These are phyloP conservation scores for Polychaeton citri DNA, from an alignment of 2,329 filamentous ascomycete genomes.

Conservation along the genomic window DNA sequence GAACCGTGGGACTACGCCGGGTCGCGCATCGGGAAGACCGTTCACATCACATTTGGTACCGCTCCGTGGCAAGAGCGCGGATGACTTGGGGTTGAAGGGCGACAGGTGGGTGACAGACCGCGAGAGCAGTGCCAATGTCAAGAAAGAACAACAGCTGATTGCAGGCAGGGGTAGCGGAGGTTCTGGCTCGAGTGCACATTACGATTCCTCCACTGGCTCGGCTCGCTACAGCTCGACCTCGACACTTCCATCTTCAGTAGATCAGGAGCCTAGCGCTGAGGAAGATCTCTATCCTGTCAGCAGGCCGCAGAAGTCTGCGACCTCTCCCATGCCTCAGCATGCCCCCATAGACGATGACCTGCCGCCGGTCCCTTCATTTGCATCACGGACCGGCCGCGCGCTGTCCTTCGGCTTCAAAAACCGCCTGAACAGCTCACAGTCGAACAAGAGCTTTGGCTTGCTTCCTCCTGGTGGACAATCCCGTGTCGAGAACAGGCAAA, in stretches of 20 bases:
- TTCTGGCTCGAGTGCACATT: slow-evolving; percentile 32
- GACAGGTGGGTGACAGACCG: slow-evolving; percentile 16
- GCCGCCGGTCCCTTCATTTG: slow-evolving; percentile 21
- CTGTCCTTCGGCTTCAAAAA: slow-evolving; percentile 37
- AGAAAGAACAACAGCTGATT: slow-evolving; percentile 25
- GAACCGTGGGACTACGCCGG: slow-evolving; percentile 12
- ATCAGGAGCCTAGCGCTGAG: slow-evolving; percentile 24
- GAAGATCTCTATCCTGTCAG: slow-evolving; percentile 18
- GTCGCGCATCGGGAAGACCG: slow-evolving; percentile 14
- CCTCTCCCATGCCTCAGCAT: slow-evolving; percentile 27
- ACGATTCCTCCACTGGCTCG: slow-evolving; percentile 29
- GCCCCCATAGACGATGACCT: slow-evolving; percentile 23
- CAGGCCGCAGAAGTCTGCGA: slow-evolving; percentile 19
- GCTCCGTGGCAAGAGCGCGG: slow-evolving; percentile 20
- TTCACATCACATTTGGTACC: slow-evolving; percentile 20
- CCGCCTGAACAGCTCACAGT: slow-evolving; percentile 13
- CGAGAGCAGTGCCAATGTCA: slow-evolving; percentile 20
- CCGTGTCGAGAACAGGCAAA: slow-evolving; percentile 4
- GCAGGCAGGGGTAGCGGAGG: slow-evolving; percentile 33
- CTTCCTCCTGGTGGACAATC: not conserved
- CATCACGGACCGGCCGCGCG: slow-evolving; percentile 33
- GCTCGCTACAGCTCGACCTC: slow-evolving; percentile 42
- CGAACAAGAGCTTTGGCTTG: slow-evolving; percentile 8
- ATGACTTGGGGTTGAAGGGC: slow-evolving; percentile 14
- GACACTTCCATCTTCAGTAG: slow-evolving; percentile 42